phyloP scores from a whole-genome alignment of 805 yeast genomes.

The Saccharomycopsis amapae region DNA sequence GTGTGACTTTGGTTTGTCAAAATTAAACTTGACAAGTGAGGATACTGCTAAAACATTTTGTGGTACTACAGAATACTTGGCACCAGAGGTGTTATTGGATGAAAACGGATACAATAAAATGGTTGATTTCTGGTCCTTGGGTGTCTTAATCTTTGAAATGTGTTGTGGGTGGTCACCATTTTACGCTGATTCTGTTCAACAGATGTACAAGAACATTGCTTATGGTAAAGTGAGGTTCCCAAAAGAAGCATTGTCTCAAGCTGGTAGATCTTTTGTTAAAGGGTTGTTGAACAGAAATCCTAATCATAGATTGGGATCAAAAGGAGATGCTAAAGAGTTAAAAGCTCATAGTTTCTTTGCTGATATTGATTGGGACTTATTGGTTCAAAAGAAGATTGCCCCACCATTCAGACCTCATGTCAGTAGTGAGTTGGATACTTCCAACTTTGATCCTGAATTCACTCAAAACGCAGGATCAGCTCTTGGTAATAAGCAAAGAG shows the following conservation, averaged over 20 bases:
- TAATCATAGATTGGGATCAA: constrained; percentile 86
- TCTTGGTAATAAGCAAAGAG: constrained; percentile 30
- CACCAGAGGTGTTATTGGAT: constrained; percentile 92
- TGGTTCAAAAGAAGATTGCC: constrained; percentile 73
- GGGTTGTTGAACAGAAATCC: constrained; percentile 95
- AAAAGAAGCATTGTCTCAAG: constrained; percentile 85
- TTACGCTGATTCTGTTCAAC: constrained; percentile 89
- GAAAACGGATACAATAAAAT: constrained; percentile 96
- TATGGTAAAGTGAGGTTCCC: constrained; percentile 98
- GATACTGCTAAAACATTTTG: constrained; percentile 93
- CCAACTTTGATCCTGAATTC: constrained; percentile 97
- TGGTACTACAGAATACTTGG: constrained; percentile 96
- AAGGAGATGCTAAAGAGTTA: constrained; percentile 86
- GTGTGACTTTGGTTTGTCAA: constrained; percentile 95
- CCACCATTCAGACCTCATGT: constrained; percentile 97
- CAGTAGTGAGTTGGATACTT: constrained; percentile 84
- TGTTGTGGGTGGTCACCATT: constrained; percentile 99
- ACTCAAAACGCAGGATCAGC: constrained; percentile 85
- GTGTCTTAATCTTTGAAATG: constrained; percentile 96
- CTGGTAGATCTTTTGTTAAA: constrained; percentile 92
- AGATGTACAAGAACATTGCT: constrained; percentile 98
- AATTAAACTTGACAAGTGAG: constrained; percentile 79
- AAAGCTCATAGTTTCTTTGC: constrained; percentile 87
- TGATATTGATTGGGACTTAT: constrained; percentile 84
- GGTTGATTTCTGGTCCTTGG: constrained; percentile 99